These are phyloP conservation scores for Sarocladium kiliense DNA, from an alignment of 2,329 filamentous ascomycete genomes.

Conservation along the genomic window DNA sequence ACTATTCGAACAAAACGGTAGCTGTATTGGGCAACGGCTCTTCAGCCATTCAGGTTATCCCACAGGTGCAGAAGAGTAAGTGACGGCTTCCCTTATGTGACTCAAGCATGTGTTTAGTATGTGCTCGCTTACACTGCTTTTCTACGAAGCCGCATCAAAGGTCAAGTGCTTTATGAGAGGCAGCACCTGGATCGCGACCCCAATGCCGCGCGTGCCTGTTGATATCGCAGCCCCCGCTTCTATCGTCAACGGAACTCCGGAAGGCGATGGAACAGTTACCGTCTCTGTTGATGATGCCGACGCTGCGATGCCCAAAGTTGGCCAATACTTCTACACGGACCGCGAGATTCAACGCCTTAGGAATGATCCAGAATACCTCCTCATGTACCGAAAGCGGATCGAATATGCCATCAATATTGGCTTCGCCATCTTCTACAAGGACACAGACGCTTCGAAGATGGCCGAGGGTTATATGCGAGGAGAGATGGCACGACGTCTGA, in stretches of 20 bases:
- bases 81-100: conserved; percentile 9
- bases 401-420: conserved; percentile 8
- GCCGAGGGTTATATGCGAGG: neutral
- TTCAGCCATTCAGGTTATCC: conserved; percentile 50
- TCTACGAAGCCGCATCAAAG: too few species aligned
- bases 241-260: too few species aligned
- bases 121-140: too few species aligned
- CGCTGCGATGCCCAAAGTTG: too few species aligned
- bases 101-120: too few species aligned
- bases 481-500: conserved; percentile 5
- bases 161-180: too few species aligned
- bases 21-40: conserved; percentile 51
- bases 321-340: neutral
- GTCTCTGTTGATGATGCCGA: too few species aligned
- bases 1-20: conserved; percentile 43
- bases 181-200: too few species aligned
- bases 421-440: conserved; percentile 4
- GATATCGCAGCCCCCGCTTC: too few species aligned
- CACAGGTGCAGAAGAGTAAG: conserved; percentile 31
- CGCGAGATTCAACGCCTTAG: neutral
- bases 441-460: neutral
- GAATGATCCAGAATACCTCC: neutral
- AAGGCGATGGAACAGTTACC: too few species aligned
- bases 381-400: neutral
- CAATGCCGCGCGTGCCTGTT: too few species aligned